These are phyloP conservation scores for Blastomyces gilchristii DNA, from an alignment of 2,329 filamentous ascomycete species.

Conservation along the genomic window DNA sequence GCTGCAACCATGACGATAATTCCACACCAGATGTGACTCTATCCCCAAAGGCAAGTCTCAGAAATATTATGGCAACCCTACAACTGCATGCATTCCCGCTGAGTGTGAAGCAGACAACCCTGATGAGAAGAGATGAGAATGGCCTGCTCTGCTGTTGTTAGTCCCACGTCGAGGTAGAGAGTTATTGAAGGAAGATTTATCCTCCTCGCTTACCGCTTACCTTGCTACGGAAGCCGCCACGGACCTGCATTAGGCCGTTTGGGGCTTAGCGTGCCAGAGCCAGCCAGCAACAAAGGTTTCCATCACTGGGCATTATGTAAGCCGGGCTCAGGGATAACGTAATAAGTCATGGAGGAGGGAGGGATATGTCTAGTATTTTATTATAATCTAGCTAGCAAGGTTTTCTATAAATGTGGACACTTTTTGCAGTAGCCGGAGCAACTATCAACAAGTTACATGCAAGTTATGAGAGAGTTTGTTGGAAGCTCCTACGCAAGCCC, in stretches of 20 bases:
- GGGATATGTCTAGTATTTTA: no score
- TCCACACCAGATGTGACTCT: not conserved
- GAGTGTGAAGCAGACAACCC: not conserved
- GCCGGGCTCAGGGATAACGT: no score
- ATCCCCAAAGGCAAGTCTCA: not conserved
- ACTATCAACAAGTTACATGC: no score
- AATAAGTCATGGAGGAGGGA: no score
- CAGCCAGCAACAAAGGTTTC: not conserved
- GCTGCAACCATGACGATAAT: conserved; percentile 1
- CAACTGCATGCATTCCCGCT: not conserved
- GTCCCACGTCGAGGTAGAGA: not conserved
- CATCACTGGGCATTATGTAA: no score
- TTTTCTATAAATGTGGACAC: no score
- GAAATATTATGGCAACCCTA: not conserved
- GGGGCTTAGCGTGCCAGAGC: not conserved
- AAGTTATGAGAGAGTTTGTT: no score
- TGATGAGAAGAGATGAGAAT: not conserved
- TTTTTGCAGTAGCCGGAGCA: no score
- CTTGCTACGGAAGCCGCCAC: no score
- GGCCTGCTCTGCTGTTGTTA: not conserved
- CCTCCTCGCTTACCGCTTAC: not conserved
- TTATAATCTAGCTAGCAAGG: no score
- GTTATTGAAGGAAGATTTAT: not conserved
- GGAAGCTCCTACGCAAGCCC: no score
- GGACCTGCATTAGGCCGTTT: not conserved